A percentile compares a stretch with the other conserved stretches of the same genome.
phyloP scores from a whole-genome alignment of 768 basidiomycete genomes.

The Termitomyces sp. region DNA sequence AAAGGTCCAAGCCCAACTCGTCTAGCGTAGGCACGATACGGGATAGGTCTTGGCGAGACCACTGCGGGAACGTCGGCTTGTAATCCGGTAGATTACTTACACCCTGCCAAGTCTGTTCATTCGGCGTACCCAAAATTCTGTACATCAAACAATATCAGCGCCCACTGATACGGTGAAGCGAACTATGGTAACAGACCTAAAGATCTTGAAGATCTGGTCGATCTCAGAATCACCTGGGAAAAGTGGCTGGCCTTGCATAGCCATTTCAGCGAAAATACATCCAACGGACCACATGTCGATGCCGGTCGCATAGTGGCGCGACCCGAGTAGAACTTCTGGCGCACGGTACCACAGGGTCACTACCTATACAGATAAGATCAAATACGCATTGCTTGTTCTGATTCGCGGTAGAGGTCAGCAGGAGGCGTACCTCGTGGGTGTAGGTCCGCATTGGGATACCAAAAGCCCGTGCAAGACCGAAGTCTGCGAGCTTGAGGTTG shows the following conservation, averaged over 20 bases:
- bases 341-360: conserved; percentile 99
- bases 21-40: conserved; percentile 70
- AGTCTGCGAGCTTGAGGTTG: conserved; percentile 95
- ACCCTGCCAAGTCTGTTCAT: conserved; percentile 89
- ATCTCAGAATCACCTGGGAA: conserved; percentile 99
- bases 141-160: neutral
- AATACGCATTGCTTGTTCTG: neutral
- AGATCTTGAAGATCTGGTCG: conserved; percentile 99
- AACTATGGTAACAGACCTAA: conserved; percentile 54
- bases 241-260: conserved; percentile 81
- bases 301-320: conserved; percentile 94
- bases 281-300: conserved; percentile 99
- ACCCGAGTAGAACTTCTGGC: conserved; percentile 94
- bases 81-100: conserved; percentile 88
- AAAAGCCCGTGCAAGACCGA: conserved; percentile 94
- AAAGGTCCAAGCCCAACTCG: conserved; percentile 72
- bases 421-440: conserved; percentile 81
- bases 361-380: conserved; percentile 52
- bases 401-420: neutral
- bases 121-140: conserved; percentile 93
- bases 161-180: neutral
- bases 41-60: conserved; percentile 74
- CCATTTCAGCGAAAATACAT: conserved; percentile 99
- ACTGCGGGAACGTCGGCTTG: conserved; percentile 95
- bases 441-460: conserved; percentile 99